These are phyloP conservation scores for Huntiella moniliformis DNA, from an alignment of 2,329 filamentous ascomycete genomes.

Conservation along the genomic window DNA sequence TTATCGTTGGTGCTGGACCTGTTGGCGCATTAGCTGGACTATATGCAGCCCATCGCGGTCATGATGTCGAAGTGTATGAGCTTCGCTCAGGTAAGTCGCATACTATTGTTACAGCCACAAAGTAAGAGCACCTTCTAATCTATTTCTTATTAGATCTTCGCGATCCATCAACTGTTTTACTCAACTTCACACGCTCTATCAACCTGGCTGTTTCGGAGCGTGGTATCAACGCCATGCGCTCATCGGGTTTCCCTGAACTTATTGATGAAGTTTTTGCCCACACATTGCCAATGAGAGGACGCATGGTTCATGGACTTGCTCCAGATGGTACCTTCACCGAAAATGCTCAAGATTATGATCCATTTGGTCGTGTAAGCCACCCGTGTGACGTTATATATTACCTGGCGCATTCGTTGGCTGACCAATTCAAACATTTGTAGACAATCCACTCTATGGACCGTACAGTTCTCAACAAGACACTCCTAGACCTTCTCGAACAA, in stretches of 20 bases:
- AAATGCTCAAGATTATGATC: constrained; percentile 74
- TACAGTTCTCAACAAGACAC: constrained; percentile 58
- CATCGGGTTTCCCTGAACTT: constrained; percentile 47
- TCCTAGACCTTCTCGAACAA: constrained; percentile 66
- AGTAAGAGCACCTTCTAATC: not conserved
- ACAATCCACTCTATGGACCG: constrained; percentile 75
- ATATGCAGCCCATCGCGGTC: constrained; percentile 75
- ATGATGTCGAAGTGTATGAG: constrained; percentile 88
- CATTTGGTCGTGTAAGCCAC: constrained; percentile 55
- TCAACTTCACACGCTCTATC: constrained; percentile 98
- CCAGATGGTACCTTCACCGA: constrained; percentile 51
- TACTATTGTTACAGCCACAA: not conserved
- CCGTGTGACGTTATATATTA: not conserved
- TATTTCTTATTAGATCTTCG: constrained; percentile 51
- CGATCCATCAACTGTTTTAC: constrained; percentile 58
- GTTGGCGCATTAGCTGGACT: constrained; percentile 83
- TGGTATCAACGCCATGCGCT: constrained; percentile 70
- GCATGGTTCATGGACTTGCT: constrained; percentile 75
- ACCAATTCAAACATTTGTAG: constrained; percentile 34
- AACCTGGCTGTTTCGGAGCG: constrained; percentile 88
- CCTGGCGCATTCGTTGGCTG: not conserved
- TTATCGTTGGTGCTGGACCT: constrained; percentile 81
- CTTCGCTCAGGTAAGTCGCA: constrained; percentile 58
- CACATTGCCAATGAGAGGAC: constrained; percentile 83
- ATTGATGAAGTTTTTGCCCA: constrained; percentile 54